Conservation (phyloP, 106 monocot genomes). For the Platanthera guangdongensis region DNA sequence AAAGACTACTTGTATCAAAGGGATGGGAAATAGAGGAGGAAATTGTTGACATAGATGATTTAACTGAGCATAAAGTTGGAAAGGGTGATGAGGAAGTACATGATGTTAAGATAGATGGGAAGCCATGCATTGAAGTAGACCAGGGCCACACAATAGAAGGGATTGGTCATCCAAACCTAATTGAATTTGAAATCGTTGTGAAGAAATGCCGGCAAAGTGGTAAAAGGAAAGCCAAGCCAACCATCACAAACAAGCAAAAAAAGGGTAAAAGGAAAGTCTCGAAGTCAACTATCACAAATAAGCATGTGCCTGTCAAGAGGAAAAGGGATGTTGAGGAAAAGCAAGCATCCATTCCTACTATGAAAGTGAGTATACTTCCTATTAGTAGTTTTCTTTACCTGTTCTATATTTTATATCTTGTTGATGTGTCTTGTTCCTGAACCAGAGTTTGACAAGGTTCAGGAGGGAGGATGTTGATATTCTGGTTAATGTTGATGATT, state of each 20-base stretch:
- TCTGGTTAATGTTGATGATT: slow-evolving; percentile 7
- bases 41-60: neutral
- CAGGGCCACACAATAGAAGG: neutral
- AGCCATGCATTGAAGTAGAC: slow-evolving; percentile 5
- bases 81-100: neutral
- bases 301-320: neutral
- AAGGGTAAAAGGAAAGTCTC: neutral
- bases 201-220: neutral
- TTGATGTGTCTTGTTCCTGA: neutral
- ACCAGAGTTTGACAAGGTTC: neutral
- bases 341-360: neutral
- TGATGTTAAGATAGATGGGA: neutral
- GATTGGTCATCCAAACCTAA: neutral
- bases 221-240: neutral
- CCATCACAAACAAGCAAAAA: neutral
- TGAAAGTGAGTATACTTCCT: neutral
- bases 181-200: neutral
- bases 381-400: neutral
- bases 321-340: neutral
- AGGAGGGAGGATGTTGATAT: neutral
- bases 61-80: neutral
- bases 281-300: neutral
- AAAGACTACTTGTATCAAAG: slow-evolving; percentile 1
- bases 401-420: neutral
- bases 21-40: slow-evolving; percentile 2